Evolutionary conservation across 2,329 filamentous ascomycete genomes (phyloP), one percentile per base, ranked within the genome.

Genomic region (Colletotrichum gigasporum): DNA sequence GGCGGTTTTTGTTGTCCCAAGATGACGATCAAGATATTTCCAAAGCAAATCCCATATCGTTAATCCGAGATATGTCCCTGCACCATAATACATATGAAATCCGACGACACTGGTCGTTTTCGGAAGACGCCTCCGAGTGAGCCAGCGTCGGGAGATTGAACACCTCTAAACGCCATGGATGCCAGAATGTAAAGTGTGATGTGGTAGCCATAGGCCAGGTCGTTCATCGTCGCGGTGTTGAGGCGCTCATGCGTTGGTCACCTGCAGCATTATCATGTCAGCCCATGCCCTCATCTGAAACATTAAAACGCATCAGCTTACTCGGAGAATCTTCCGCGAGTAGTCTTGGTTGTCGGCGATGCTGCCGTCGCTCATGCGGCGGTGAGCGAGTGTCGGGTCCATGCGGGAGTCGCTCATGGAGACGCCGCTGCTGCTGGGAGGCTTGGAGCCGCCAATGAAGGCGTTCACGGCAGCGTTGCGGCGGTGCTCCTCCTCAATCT

Each of bases 301-400:
- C 10, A n/a, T n/a, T n/a, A n/a, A n/a, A 5, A 30, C 6, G 5
- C 24, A 2, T 50, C n/a, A 61, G 81, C 87, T 69, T 86, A 97
- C 95, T 89, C 96, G 92, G 74, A 98, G 87, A 79, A 98, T 97
- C 80, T 92, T 91, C 80, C 95, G 89, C 67, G 95, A 97, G 81
- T 97, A 98, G 78, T 98, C 95, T 79, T 97, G 90, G 79, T 97
- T 96, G 77, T 98, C 95, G 54, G 94, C 95, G 77, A 98, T 97
- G 78, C 94, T 97, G 70, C 95, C 95, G 73, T 96, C 93, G 79
- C 95, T 97, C 81, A 95, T 87, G 78, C 94, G 88, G 74, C 93
- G 86, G 71, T 94, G 88, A 63, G 91, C 90, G 85, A 96, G 90
- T 68, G 94, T 90, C 7, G 94, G 93, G 69, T 98, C 95, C 61